These are phyloP conservation scores for Puccinia triticina DNA, from an alignment of 1,284 basidiomycete species.

Conservation along the genomic window DNA sequence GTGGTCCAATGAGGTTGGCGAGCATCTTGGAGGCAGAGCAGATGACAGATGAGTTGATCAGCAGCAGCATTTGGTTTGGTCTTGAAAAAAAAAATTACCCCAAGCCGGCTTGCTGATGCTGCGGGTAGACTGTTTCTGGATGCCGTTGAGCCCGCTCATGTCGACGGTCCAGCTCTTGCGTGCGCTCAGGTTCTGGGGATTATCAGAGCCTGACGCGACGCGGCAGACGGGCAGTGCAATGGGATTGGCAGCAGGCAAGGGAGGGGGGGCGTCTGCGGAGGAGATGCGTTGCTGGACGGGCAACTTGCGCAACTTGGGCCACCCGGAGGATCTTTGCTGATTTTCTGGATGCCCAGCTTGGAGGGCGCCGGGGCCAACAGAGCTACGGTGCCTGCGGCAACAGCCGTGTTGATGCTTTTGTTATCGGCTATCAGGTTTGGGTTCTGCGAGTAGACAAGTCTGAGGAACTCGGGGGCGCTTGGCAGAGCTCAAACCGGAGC, in stretches of 20 bases:
- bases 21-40: conserved; percentile 23
- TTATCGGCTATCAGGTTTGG: conserved; percentile 26
- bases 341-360: not conserved
- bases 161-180: conserved; percentile 45
- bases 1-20: too few species aligned
- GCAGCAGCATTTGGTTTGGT: conserved; percentile 26
- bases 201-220: conserved; percentile 35
- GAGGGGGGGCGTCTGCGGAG: conserved; percentile 13
- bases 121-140: conserved; percentile 16
- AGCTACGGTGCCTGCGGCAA: conserved; percentile 24
- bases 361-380: conserved; percentile 31
- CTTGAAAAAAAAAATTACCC: not conserved
- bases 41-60: conserved; percentile 24
- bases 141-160: conserved; percentile 40
- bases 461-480: conserved; percentile 46
- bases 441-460: conserved; percentile 51
- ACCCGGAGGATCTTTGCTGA: too few species aligned
- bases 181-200: not conserved
- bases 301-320: conserved; percentile 6
- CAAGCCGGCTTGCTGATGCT: conserved; percentile 24
- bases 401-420: conserved; percentile 35
- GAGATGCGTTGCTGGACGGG: conserved; percentile 48
- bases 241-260: conserved; percentile 2
- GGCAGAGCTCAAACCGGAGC: conserved; percentile 39
- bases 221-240: conserved; percentile 16